Evolutionary conservation across 2,329 filamentous ascomycete genomes (phyloP), one percentile per base, ranked within the genome.

Genomic region (Phyllosticta citrichinensis): DNA sequence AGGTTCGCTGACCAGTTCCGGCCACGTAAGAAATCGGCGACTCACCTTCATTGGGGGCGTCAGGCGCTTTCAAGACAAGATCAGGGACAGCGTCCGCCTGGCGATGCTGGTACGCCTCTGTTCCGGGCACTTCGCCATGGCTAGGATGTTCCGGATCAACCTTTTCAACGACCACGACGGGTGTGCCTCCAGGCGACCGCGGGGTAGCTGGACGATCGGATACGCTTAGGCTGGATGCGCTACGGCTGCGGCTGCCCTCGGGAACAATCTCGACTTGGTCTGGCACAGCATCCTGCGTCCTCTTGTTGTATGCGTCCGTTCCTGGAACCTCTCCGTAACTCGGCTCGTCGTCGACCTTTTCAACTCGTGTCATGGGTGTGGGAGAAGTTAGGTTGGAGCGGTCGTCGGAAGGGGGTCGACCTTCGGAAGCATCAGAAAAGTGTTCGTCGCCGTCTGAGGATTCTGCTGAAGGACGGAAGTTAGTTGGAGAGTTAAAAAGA

Each of bases 351-450:
- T 87, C 84, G 52, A 86, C 81, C 67, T 81, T 80, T 72, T 87
- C 84, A 25, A 86, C 82, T 64, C 83, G 77, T n/a, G 83, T 86
- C 57, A 79, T 77, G 25, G 84, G 84, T 60, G 85, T 79, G 58
- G 82, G 80, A 10, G 82, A 83, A 55, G 73, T 73, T 65, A 74
- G 70, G 65, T 76, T 71, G 58, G 77, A 76, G 59, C 72, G 69
- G 68, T 64, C 65, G 33, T 64, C 57, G 70, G 64, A 70, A 65
- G 62, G 70, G 68, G 68, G 65, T 67, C 67, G 71, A 70, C 82
- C 84, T 75, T 87, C 84, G 52, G 79, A 82, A 61, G 84, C 84
- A 68, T 87, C 84, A 55, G 83, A 85, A 71, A 87, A 87, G 72
- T 86, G 82, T 64, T 87, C 84, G 56, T 83, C 80, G 62, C 79